Percentiles rank a stretch among this genome's conserved stretches.
Conservation (phyloP, 73 alveolate genomes). For the Diophrys appendiculata region DNA sequence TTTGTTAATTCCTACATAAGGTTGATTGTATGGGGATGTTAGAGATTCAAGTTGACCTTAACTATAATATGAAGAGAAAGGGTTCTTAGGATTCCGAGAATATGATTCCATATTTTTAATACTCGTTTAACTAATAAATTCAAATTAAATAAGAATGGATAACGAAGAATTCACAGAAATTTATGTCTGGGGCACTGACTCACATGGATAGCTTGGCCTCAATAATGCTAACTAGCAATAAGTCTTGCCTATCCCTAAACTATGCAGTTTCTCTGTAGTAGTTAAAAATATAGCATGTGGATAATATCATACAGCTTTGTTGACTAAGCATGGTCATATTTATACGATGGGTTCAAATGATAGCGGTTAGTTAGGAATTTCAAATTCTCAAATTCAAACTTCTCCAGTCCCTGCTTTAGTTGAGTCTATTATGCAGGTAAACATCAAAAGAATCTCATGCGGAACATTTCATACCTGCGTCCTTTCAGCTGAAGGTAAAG, state of each 20-base stretch:
- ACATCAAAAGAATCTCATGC: slow-evolving; percentile 27
- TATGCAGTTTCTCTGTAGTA: slow-evolving; percentile 49
- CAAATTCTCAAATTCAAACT: slow-evolving; percentile 6
- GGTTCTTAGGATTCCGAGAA: too few species aligned
- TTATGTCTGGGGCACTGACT: slow-evolving; percentile 54
- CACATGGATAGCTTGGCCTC: slow-evolving; percentile 45
- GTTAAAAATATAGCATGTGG: slow-evolving; percentile 71
- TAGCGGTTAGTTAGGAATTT: slow-evolving; percentile 66
- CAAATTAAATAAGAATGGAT: too few species aligned
- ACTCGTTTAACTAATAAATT: too few species aligned
- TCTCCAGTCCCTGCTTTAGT: slow-evolving; percentile 15
- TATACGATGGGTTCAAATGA: slow-evolving; percentile 67
- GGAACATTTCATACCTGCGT: slow-evolving; percentile 61
- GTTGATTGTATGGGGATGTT: too few species aligned
- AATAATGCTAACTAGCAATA: slow-evolving; percentile 1
- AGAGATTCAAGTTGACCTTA: too few species aligned
- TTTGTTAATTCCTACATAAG: too few species aligned
- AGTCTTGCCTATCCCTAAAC: slow-evolving; percentile 35
- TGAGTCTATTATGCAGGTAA: slow-evolving; percentile 26
- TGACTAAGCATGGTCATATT: slow-evolving; percentile 55
- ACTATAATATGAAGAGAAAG: too few species aligned
- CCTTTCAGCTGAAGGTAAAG: slow-evolving; percentile 19
- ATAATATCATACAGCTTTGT: slow-evolving; percentile 66
- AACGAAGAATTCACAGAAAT: slow-evolving; percentile 28
- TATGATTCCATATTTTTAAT: too few species aligned